phyloP scores from a whole-genome alignment of 2,329 filamentous ascomycete species.

The Aureobasidium subglaciale region DNA sequence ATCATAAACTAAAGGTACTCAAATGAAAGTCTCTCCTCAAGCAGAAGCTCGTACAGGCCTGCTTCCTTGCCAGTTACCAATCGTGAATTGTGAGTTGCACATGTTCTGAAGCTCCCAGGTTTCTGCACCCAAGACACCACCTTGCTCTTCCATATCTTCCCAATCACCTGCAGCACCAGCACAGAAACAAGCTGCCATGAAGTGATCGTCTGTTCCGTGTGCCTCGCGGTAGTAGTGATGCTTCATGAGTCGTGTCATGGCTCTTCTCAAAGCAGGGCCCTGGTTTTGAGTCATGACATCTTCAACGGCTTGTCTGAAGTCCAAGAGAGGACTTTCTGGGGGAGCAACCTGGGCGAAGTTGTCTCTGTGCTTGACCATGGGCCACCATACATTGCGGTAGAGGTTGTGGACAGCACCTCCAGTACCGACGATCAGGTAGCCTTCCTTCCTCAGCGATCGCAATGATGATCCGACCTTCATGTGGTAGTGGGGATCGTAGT shows the following conservation, averaged over 20 bases:
- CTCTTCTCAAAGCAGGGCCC: conserved; percentile 49
- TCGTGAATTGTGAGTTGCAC: conserved; percentile 53
- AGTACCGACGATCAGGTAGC: conserved; percentile 51
- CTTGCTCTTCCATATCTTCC: not conserved
- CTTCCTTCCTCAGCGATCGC: conserved; percentile 47
- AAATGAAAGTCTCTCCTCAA: not conserved
- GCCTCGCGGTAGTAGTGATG: conserved; percentile 59
- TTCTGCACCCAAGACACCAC: conserved; percentile 34
- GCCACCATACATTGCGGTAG: conserved; percentile 59
- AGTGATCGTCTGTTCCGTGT: conserved; percentile 64
- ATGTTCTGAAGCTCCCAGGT: conserved; percentile 62
- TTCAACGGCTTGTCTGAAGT: conserved; percentile 59
- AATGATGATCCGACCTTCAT: conserved; percentile 52
- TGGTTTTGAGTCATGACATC: conserved; percentile 50
- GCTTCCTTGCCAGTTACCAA: conserved; percentile 35
- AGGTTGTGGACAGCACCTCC: conserved; percentile 65
- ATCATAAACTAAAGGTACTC: not conserved
- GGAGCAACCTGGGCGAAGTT: conserved; percentile 55
- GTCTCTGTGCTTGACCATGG: conserved; percentile 57
- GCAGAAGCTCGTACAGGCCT: not conserved
- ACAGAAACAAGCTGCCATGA: conserved; percentile 59
- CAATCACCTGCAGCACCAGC: conserved; percentile 49
- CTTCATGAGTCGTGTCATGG: conserved; percentile 59
- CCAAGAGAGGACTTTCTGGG: conserved; percentile 54
- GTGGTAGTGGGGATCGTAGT: conserved; percentile 51